Evolutionary conservation across 163 green algal species (phyloP), one percentile per base, ranked within the genome.

Genomic region (Scenedesmus sp.): DNA sequence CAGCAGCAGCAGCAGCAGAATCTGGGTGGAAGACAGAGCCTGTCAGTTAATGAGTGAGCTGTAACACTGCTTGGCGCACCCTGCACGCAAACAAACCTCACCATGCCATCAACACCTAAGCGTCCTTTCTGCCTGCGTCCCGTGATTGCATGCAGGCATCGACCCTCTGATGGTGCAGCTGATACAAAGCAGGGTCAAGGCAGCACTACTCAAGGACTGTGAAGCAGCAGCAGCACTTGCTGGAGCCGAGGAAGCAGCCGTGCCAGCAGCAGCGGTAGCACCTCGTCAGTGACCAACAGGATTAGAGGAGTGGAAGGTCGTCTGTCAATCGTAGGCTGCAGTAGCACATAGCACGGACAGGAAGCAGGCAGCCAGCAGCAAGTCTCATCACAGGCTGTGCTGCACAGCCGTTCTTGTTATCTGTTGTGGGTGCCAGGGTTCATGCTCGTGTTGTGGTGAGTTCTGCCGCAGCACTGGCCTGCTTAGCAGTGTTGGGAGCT

Each of bases 81-180:
- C 34, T 46, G 34, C 34, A 46, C 34, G 34, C 34, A 34, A 3
- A 34, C 4, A 34, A 4, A 76, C 18, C 18, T 76, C 66, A 73
- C 66, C 15, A 34, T 26, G 13, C 66, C 15, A 34, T 81, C 26
- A 46, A 46, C 34, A 46, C 34, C 34, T 46, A 46, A 46, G 34
- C 34, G 34, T 60, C 16, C 23, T 52, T 52, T 12, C n/a, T 82
- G 52, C 64, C 16, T 88, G 15, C 55, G 66, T 88, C 10, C 16
- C 66, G 66, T 76, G 3, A 76, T 15, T 79, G 70, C 4, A 7
- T 87, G 86, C 93, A 96, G 94, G 95, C 66, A 94, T 97, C 20
- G 96, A 97, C 56, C 86, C 87, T 2, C 89, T 96, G 20, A 95
- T 98, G 95, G 96, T 94, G 4, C 92, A 96, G 84, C 91, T 98